Evolutionary conservation across 208 protist species (phyloP), one percentile per base, ranked within the genome.

Genomic region (Wallacemonas sp.): DNA sequence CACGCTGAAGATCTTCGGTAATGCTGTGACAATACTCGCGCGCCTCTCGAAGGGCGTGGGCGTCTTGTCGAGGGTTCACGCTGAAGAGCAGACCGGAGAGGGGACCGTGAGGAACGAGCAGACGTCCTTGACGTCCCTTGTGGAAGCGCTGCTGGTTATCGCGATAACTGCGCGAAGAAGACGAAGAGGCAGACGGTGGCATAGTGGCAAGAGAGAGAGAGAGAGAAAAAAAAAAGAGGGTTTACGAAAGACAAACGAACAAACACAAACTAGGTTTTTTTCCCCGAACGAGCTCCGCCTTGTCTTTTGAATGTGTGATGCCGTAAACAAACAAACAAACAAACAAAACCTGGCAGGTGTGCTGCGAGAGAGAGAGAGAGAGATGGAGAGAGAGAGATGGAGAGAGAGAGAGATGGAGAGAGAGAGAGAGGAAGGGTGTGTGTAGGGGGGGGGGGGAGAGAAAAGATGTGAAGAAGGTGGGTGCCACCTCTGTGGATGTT

Each of bases 21-120:
- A 94, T 73, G 12, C 60, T 63, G n/a, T 68, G 71, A 14, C 91
- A 71, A 64, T 90, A 94, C 22, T 84, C 72, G 56, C 86, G 82
- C 33, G 79, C 75, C 59, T 94, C 88, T 1, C 88, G 84, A n/a
- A 81, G 49, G n/a, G 88, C 88, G 30, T 78, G 78, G 19, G 31
- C 24, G 26, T 84, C 84, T 44, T 91, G 84, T 9, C 68, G 73
- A 24, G 88, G 88, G 49, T 94, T 91, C 22, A 91, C 75, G 1
- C 77, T 91, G 70, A 88, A 88, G 19, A 94, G 73, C 2, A 94
- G 33, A 1, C 88, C 88, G 5, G 82, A 72, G 42, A 87, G 59
- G 11, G 54, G 62, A 36, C 72, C 77, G 49, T 94, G 85, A 19
- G 88, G 88, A 24, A 88, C 51, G 11, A 95, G 74, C 66, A 91